Evolutionary conservation across 2,329 filamentous ascomycete species (phyloP).

Genomic region (Botrytis squamosa): DNA sequence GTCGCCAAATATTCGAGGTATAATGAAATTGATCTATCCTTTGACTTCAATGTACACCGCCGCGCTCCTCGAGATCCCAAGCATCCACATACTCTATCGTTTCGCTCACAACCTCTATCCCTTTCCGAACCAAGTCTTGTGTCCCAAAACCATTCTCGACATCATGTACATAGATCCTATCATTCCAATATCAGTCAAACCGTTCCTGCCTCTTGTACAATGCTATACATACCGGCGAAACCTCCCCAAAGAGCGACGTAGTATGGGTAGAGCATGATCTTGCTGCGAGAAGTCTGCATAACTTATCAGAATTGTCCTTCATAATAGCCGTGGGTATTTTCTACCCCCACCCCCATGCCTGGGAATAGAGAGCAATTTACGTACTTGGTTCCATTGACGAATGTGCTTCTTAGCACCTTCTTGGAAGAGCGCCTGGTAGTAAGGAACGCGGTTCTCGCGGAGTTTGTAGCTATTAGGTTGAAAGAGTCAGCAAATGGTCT

Average conservation of each 20-base stretch:
- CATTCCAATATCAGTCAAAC: not conserved
- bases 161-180: constrained; percentile 65
- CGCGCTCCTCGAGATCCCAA: constrained; percentile 1
- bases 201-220: not conserved
- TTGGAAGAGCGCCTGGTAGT: constrained; percentile 75
- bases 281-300: constrained; percentile 62
- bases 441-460: constrained; percentile 73
- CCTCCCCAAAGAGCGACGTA: constrained; percentile 62
- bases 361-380: constrained; percentile 39
- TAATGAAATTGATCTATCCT: constrained; percentile 28
- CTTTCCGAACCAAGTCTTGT: constrained; percentile 75
- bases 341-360: not conserved
- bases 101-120: constrained; percentile 42
- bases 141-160: constrained; percentile 68
- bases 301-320: constrained; percentile 11
- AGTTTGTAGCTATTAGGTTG: constrained; percentile 52
- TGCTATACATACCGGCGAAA: constrained; percentile 55
- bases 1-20: constrained; percentile 11
- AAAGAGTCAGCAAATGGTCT: constrained; percentile 14
- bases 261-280: constrained; percentile 66
- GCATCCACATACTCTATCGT: not conserved
- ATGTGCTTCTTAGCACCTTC: constrained; percentile 65
- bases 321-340: not conserved
- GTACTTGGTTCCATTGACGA: constrained; percentile 76
- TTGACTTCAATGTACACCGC: constrained; percentile 30